Percentiles rank a stretch among this genome's conserved stretches.
phyloP scores from a whole-genome alignment of 192 early-diverging fungal genomes.

The Coemansia sp. region DNA sequence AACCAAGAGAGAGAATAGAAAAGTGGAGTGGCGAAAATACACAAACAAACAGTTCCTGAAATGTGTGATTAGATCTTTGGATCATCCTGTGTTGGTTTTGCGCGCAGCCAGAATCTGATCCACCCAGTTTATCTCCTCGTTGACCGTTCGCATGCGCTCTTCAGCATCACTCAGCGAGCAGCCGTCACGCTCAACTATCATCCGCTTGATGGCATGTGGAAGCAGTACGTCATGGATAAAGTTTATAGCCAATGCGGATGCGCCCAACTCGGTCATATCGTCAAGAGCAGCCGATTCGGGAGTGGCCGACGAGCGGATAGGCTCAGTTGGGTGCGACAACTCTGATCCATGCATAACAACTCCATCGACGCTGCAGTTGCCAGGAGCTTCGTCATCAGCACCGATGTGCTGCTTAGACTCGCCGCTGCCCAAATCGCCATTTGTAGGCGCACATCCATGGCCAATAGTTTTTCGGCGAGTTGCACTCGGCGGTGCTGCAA shows the following conservation, averaged over 20 bases:
- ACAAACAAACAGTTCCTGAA: neutral
- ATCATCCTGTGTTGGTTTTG: neutral
- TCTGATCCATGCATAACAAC: neutral
- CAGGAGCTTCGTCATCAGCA: neutral
- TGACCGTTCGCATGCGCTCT: constrained; percentile 23
- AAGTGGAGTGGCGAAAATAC: neutral
- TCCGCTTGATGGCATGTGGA: constrained; percentile 47
- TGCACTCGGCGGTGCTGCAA: constrained; percentile 29
- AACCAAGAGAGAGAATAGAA: neutral
- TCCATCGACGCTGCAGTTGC: neutral
- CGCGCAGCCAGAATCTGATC: constrained; percentile 50
- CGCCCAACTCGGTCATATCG: constrained; percentile 1
- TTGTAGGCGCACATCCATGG: neutral
- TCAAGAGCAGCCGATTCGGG: neutral
- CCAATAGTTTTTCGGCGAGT: neutral
- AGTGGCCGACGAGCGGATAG: neutral
- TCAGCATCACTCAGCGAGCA: constrained; percentile 47
- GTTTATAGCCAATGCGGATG: constrained; percentile 20
- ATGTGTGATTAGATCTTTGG: neutral
- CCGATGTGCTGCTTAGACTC: neutral
- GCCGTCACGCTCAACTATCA: constrained; percentile 30
- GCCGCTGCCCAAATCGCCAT: neutral
- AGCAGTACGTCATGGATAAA: constrained; percentile 54
- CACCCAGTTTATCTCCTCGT: constrained; percentile 41
- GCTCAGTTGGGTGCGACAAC: constrained; percentile 11